Percentiles rank a stretch among this genome's conserved stretches.
phyloP scores from a whole-genome alignment of 2,329 filamentous ascomycete species.

The Calonectria multiphialidica region DNA sequence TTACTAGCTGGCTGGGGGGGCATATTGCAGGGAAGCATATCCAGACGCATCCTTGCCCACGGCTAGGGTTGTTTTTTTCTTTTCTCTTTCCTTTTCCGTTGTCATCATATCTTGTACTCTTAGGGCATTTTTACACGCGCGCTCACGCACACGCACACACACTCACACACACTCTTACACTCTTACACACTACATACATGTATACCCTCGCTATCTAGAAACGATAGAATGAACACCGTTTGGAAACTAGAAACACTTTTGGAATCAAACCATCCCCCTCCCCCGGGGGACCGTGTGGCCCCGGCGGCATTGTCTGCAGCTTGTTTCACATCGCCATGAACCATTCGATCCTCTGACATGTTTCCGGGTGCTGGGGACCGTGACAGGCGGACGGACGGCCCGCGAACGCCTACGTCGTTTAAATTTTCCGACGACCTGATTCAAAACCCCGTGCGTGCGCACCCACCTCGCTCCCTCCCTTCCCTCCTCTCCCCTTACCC shows the following conservation, averaged over 20 bases:
- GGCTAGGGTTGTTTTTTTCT: not conserved
- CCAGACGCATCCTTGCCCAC: not conserved
- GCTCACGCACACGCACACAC: not conserved
- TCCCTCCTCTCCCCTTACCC: too few species aligned
- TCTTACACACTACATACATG: not conserved
- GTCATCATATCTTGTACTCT: not conserved
- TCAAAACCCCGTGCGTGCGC: not conserved
- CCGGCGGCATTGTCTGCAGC: not conserved
- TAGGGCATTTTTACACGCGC: not conserved
- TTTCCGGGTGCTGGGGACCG: not conserved
- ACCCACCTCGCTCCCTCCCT: not conserved
- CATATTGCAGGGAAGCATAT: not conserved
- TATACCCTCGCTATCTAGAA: constrained; percentile 12
- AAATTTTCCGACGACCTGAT: constrained; percentile 8
- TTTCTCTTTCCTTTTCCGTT: not conserved
- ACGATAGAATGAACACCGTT: not conserved
- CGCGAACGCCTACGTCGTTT: not conserved
- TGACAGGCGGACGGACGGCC: not conserved
- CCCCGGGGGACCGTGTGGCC: not conserved
- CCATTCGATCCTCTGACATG: not conserved
- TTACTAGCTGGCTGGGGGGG: not conserved
- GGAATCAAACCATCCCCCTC: too few species aligned
- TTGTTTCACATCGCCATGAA: constrained; percentile 13
- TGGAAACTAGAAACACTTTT: not conserved
- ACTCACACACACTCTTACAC: not conserved